A percentile compares a stretch with the other conserved stretches of the same genome.
phyloP scores from a whole-genome alignment of 2,329 filamentous ascomycete genomes.

The Hypoxylon rubiginosum region DNA sequence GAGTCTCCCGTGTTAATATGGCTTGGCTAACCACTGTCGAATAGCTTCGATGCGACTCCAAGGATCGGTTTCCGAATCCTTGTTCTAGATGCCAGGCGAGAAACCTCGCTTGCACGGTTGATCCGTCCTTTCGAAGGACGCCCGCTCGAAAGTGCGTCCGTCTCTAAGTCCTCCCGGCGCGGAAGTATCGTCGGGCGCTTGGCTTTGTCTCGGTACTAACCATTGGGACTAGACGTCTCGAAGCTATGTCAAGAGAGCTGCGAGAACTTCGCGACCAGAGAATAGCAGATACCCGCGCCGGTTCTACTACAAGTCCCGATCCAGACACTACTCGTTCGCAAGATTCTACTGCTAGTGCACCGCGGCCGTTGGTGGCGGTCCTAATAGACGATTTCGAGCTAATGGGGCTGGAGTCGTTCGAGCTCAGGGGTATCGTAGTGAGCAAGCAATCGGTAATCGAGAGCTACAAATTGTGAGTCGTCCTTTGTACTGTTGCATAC shows the following conservation, averaged over 20 bases:
- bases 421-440: conserved; percentile 40
- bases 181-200: conserved; percentile 2
- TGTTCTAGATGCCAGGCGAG: conserved; percentile 50
- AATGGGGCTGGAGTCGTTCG: conserved; percentile 37
- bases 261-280: conserved; percentile 49
- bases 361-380: conserved; percentile 29
- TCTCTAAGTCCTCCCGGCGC: not conserved
- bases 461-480: conserved; percentile 46
- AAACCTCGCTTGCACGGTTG: conserved; percentile 49
- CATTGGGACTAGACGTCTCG: conserved; percentile 44
- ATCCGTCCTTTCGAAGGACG: conserved; percentile 51
- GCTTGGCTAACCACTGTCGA: conserved; percentile 12
- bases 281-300: conserved; percentile 32
- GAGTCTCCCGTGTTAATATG: conserved; percentile 17
- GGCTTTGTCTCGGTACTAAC: conserved; percentile 14
- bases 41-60: conserved; percentile 53
- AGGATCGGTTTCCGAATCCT: conserved; percentile 50
- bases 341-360: conserved; percentile 32
- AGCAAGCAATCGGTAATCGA: conserved; percentile 40
- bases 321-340: conserved; percentile 42
- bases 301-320: conserved; percentile 43
- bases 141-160: conserved; percentile 51
- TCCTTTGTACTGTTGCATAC: not conserved
- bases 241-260: conserved; percentile 52
- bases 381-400: conserved; percentile 45